Percentiles rank a stretch among this genome's conserved stretches.
Conservation (phyloP, 352 stramenopile genomes). For the Pythium phragmiticola region DNA sequence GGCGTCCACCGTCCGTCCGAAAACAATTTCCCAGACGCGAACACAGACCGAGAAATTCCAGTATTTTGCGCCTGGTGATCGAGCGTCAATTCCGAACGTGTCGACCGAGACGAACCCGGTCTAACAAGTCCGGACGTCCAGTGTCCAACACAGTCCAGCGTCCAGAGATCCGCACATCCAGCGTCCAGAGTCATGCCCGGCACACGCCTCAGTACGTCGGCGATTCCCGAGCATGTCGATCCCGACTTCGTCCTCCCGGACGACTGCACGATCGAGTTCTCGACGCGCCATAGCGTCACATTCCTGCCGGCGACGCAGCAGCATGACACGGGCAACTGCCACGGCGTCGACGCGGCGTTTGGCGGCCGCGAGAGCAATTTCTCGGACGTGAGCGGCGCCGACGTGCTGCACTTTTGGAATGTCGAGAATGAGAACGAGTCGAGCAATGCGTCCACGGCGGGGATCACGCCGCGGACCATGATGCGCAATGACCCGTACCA, state of each 20-base stretch:
- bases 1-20: neutral
- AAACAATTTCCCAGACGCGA: neutral
- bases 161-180: too few relatives aligned
- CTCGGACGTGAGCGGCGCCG: slow-evolving; percentile 62
- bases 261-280: slow-evolving; percentile 30
- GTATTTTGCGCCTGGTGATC: neutral
- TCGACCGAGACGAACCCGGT: neutral
- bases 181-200: slow-evolving; percentile 18
- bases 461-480: slow-evolving; percentile 34
- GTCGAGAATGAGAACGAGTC: slow-evolving; percentile 39
- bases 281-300: slow-evolving; percentile 54
- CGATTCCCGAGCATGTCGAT: slow-evolving; percentile 47
- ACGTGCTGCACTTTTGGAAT: slow-evolving; percentile 59
- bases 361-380: slow-evolving; percentile 50
- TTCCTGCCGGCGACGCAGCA: slow-evolving; percentile 38
- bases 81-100: slow-evolving; percentile 6
- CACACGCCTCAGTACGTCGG: slow-evolving; percentile 53
- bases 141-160: too few relatives aligned
- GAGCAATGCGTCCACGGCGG: slow-evolving; percentile 24
- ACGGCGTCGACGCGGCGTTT: neutral
- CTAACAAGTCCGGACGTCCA: neutral
- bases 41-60: slow-evolving; percentile 11
- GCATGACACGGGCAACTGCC: neutral
- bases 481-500: slow-evolving; percentile 55
- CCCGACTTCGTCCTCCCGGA: slow-evolving; percentile 40